Percentiles rank a stretch among this genome's conserved stretches.
Conservation (phyloP, 306 rosid species). For the Abrus pulchellus region DNA sequence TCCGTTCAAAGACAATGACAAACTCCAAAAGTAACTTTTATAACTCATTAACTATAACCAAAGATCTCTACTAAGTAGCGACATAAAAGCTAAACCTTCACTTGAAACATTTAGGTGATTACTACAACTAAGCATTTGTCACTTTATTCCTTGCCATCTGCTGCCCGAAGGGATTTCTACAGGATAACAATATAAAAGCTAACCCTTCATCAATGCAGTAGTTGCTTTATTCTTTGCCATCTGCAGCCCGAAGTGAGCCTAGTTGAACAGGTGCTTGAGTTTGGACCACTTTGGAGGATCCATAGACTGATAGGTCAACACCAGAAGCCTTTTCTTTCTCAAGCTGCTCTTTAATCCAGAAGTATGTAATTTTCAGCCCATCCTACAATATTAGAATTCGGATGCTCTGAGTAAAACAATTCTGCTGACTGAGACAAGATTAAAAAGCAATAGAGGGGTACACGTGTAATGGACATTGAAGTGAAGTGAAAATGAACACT, state of each 20-base stretch:
- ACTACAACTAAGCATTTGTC: too few species aligned
- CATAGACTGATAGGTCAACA: constrained; percentile 71
- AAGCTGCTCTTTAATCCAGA: constrained; percentile 96
- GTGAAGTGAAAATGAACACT: background rate
- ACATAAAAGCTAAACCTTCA: background rate
- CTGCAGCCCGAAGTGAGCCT: constrained; percentile 94
- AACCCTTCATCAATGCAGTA: constrained; percentile 20
- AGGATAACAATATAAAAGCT: constrained; percentile 29
- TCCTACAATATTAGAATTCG: constrained; percentile 62
- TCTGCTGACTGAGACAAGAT: background rate
- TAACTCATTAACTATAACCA: constrained; percentile 38
- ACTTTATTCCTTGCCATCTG: background rate
- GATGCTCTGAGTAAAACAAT: constrained; percentile 23
- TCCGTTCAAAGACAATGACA: constrained; percentile 35
- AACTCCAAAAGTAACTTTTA: constrained; percentile 18
- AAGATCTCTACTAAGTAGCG: background rate
- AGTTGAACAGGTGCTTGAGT: constrained; percentile 99
- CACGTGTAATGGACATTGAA: background rate
- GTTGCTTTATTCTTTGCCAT: constrained; percentile 76
- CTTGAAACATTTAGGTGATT: background rate
- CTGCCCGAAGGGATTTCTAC: background rate
- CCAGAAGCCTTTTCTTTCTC: constrained; percentile 93
- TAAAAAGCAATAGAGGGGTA: background rate
- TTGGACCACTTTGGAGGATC: constrained; percentile 94
- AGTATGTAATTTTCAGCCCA: constrained; percentile 94